phyloP scores from a whole-genome alignment of 1,284 basidiomycete species.

The Gomphus bonarii region DNA sequence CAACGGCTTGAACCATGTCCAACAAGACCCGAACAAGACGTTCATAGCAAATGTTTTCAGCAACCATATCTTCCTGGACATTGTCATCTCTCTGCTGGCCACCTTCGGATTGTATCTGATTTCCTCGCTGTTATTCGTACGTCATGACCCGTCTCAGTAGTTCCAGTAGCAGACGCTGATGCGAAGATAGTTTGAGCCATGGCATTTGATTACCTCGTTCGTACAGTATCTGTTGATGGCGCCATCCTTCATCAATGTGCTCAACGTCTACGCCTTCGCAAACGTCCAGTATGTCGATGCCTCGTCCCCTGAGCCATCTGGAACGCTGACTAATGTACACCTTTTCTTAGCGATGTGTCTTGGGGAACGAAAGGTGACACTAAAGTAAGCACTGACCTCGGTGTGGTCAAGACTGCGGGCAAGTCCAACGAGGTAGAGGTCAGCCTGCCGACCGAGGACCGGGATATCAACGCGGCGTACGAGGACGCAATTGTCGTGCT shows the following conservation, averaged over 20 bases:
- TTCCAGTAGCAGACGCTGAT: not conserved
- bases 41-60: constrained; percentile 53
- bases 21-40: constrained; percentile 31
- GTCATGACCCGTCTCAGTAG: constrained; percentile 28
- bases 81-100: constrained; percentile 77
- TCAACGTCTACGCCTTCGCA: constrained; percentile 79
- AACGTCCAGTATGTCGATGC: constrained; percentile 59
- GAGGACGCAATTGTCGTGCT: constrained; percentile 77
- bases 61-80: constrained; percentile 76
- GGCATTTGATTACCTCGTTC: constrained; percentile 94
- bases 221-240: constrained; percentile 87
- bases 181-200: constrained; percentile 63
- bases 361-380: constrained; percentile 93
- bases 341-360: constrained; percentile 67
- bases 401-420: constrained; percentile 52
- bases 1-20: constrained; percentile 61
- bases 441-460: constrained; percentile 68
- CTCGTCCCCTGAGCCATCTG: constrained; percentile 12
- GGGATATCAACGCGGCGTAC: constrained; percentile 81
- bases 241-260: constrained; percentile 85
- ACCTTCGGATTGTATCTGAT: constrained; percentile 81
- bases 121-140: constrained; percentile 72
- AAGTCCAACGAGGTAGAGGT: constrained; percentile 70
- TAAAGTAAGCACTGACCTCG: constrained; percentile 74
- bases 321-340: constrained; percentile 11